Conservation (phyloP, 2,329 filamentous ascomycete genomes). For the Aspergillus sp. region DNA sequence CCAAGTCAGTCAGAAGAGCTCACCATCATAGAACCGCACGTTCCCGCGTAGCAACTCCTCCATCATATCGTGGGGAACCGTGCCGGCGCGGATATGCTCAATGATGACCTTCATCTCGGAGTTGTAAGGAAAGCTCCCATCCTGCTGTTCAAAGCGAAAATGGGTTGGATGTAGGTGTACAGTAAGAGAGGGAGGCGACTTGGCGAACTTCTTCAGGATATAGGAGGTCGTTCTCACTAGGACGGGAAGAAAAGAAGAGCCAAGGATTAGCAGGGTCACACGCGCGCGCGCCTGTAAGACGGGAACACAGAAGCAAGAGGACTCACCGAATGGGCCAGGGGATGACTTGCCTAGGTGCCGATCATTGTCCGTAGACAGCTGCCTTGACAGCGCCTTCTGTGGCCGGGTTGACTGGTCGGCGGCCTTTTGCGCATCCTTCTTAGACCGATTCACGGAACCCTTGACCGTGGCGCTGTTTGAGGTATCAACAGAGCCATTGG, state of each 20-base stretch:
- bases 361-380: slow-evolving; percentile 29
- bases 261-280: slow-evolving; percentile 4
- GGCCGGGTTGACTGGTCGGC: slow-evolving; percentile 33
- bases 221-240: slow-evolving; percentile 69
- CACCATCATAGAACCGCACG: slow-evolving; percentile 85
- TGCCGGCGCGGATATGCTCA: slow-evolving; percentile 72
- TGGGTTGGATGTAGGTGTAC: slow-evolving; percentile 82
- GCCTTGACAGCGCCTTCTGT: slow-evolving; percentile 36
- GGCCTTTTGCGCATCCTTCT: slow-evolving; percentile 55
- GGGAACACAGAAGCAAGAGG: background rate
- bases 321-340: slow-evolving; percentile 48
- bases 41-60: slow-evolving; percentile 70
- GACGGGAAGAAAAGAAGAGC: slow-evolving; percentile 11
- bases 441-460: slow-evolving; percentile 51
- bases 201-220: slow-evolving; percentile 77
- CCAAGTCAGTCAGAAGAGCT: background rate
- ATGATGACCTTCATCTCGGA: slow-evolving; percentile 84
- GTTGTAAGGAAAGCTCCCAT: slow-evolving; percentile 87
- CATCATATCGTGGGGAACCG: slow-evolving; percentile 85
- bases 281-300: slow-evolving; percentile 3
- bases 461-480: slow-evolving; percentile 22
- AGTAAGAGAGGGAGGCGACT: slow-evolving; percentile 74
- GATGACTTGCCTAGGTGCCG: slow-evolving; percentile 38
- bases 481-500: slow-evolving; percentile 43
- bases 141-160: slow-evolving; percentile 91